Evolutionary conservation across 2,329 filamentous ascomycete genomes (phyloP), one percentile per base, ranked within the genome.

Genomic region (Cladophialophora exuberans): DNA sequence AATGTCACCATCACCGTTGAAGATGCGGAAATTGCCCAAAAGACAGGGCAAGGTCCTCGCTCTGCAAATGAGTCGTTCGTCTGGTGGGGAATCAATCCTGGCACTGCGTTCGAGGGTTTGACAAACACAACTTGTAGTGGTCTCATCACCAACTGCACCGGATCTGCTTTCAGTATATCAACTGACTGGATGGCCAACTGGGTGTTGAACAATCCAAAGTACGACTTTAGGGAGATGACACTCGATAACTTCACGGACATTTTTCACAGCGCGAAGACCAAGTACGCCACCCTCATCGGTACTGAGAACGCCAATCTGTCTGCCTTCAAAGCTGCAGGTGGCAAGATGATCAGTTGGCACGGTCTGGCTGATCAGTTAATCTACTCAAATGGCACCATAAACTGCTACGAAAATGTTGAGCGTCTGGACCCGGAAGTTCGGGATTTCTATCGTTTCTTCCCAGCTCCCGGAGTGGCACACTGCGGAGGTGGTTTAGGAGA

Each of bases 351-450:
- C 22, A 35, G 38, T 3, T 39, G 46, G 46, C 46, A 49, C 33
- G 46, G 46, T 18, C 31, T 38, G 5, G 46, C 46, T 5, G 46
- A 49, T 17, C 46, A 49, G 18, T 25, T 49, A 22, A 49, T 49
- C 22, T 49, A 38, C 23, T 35, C 46, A 15, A 22, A 10, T 6
- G 46, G 28, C 31, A 49, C 46, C 2, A 25, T 49, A 4, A 25
- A 36, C 31, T 49, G 39, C 7, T 35, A 49, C 11, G 22, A 26
- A n/a, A 39, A 28, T 11, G 46, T 49, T 2, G 18, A 17, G 15
- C 31, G 20, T 15, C n/a, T 23, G 3, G 20, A 31, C 15, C 30
- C 46, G n/a, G 6, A 15, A 7, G 33, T 49, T 9, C 33, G 20
- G 0, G 35, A 23, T 18, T 49, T 49, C 46, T 49, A 49, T 38